phyloP scores from a whole-genome alignment of 371 early-diverging fungal species.

The Quaeritorhiza haematococci region DNA sequence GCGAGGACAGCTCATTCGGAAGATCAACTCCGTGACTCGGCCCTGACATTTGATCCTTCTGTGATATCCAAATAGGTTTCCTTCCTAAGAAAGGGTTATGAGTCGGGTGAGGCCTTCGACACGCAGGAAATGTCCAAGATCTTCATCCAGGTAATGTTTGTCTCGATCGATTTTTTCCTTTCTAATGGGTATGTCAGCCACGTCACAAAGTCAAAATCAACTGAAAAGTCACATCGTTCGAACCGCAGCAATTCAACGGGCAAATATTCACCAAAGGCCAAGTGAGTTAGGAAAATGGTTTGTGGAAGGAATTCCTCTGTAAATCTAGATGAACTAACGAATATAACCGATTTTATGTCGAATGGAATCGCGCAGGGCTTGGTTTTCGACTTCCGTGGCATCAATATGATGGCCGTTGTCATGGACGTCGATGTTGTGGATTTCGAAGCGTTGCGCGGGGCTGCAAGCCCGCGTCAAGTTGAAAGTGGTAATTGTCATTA shows the following conservation, averaged over 20 bases:
- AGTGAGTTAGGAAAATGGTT: no score
- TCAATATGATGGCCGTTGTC: conserved; percentile 59
- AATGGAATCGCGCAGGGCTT: conserved; percentile 44
- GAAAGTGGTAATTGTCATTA: neutral
- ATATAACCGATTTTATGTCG: neutral
- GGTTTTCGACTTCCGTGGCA: conserved; percentile 78
- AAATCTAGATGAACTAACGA: neutral
- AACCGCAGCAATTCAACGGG: conserved; percentile 49
- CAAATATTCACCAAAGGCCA: conserved; percentile 70
- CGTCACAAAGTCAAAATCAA: no score
- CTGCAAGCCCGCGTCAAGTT: conserved; percentile 29
- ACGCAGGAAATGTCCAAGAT: conserved; percentile 66
- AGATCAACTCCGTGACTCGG: no score
- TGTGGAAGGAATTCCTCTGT: conserved; percentile 1
- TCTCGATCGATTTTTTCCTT: neutral
- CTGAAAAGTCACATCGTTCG: neutral
- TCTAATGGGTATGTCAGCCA: no score
- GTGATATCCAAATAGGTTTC: no score
- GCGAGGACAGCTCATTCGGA: no score
- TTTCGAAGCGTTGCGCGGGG: conserved; percentile 52
- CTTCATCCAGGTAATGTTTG: conserved; percentile 47
- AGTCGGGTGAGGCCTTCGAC: conserved; percentile 60
- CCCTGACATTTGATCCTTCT: no score
- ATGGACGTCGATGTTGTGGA: conserved; percentile 58
- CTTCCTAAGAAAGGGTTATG: conserved; percentile 50